A percentile compares a stretch with the other conserved stretches of the same genome.
Evolutionary conservation across 257 asterid species (phyloP).

Genomic region (Solanum paucissectum): DNA sequence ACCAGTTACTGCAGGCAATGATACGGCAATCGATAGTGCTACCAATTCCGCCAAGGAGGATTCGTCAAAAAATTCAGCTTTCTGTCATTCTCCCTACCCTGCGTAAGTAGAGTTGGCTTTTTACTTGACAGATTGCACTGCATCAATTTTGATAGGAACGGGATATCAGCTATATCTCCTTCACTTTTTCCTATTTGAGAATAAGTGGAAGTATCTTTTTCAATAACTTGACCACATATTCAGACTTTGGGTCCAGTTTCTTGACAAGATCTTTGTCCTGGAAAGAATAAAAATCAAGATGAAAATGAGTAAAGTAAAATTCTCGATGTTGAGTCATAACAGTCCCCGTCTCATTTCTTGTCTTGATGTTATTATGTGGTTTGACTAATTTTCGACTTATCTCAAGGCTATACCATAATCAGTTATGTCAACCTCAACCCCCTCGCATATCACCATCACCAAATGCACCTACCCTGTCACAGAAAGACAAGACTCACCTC

Average conservation of each 20-base stretch:
- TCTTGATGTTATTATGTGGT: background rate
- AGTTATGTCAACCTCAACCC: conserved; percentile 26
- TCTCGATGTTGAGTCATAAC: background rate
- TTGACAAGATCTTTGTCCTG: background rate
- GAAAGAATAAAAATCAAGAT: background rate
- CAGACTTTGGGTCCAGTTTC: background rate
- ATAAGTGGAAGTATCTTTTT: background rate
- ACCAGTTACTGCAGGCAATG: conserved; percentile 18
- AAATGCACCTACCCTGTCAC: conserved; percentile 23
- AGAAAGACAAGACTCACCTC: conserved; percentile 2
- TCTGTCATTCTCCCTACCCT: conserved; percentile 21
- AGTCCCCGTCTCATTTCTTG: background rate
- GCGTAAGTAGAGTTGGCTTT: conserved; percentile 23
- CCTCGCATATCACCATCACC: conserved; percentile 57
- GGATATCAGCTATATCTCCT: background rate
- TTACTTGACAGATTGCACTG: background rate
- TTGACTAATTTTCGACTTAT: background rate
- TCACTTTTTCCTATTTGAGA: background rate
- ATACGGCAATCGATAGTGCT: conserved; percentile 13
- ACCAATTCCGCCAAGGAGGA: background rate
- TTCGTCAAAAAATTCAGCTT: conserved; percentile 1
- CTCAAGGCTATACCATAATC: background rate
- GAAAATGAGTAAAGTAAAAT: background rate
- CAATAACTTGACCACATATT: background rate
- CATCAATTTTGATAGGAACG: background rate